Percentiles rank a stretch among this genome's conserved stretches.
These are phyloP conservation scores for Rhazya stricta DNA, from an alignment of 257 asterid genomes.

Conservation along the genomic window DNA sequence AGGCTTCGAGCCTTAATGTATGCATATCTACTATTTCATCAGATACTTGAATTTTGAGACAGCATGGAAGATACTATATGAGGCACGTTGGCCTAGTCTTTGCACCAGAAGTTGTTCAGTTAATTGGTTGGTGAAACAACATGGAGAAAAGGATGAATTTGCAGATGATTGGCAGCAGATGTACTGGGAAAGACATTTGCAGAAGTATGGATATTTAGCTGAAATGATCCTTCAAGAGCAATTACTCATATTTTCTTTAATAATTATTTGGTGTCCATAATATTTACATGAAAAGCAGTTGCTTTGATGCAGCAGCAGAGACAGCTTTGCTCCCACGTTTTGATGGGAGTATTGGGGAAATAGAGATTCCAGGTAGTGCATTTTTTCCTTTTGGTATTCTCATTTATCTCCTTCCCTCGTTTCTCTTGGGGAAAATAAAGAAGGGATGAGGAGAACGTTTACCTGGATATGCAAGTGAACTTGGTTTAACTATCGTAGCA, in stretches of 20 bases:
- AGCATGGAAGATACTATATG: conserved; percentile 52
- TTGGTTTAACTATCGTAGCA: neutral
- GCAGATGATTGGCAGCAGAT: conserved; percentile 61
- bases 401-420: conserved; percentile 10
- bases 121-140: conserved; percentile 29
- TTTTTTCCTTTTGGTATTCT: conserved; percentile 7
- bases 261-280: conserved; percentile 6
- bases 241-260: conserved; percentile 11
- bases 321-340: conserved; percentile 65
- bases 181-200: conserved; percentile 88
- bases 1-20: neutral
- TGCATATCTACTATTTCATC: conserved; percentile 11
- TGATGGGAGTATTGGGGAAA: conserved; percentile 60
- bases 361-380: conserved; percentile 57
- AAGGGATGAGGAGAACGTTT: neutral
- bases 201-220: conserved; percentile 44
- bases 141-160: conserved; percentile 32
- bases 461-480: no score
- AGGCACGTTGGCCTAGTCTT: conserved; percentile 62
- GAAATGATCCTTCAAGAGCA: neutral
- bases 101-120: conserved; percentile 26
- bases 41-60: conserved; percentile 42
- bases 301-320: conserved; percentile 82
- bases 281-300: conserved; percentile 44
- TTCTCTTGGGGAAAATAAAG: neutral